Conservation (phyloP, 2,329 filamentous ascomycete species). For the Berkeleyomyces basicola region DNA sequence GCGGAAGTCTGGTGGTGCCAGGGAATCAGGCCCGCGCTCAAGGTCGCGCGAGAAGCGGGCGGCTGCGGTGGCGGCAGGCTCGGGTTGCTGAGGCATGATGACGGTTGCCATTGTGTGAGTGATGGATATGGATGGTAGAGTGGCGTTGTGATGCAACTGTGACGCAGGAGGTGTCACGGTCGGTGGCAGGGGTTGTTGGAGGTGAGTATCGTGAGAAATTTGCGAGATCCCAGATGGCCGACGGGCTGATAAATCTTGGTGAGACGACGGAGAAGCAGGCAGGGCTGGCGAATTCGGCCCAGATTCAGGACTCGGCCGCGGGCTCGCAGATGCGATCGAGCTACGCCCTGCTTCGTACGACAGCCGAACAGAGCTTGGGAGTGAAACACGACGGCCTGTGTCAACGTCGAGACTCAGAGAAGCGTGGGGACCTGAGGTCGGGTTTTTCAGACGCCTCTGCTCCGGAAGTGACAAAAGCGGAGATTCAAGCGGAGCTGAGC, state of each 20-base stretch:
- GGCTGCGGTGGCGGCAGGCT: constrained; percentile 14
- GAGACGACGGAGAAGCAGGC: neutral
- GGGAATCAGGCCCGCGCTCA: constrained; percentile 34
- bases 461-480: constrained; percentile 36
- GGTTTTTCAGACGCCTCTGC: constrained; percentile 30
- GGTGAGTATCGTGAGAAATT: neutral
- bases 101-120: constrained; percentile 19
- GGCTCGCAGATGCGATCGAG: neutral
- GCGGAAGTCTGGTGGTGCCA: constrained; percentile 22
- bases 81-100: constrained; percentile 16
- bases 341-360: constrained; percentile 33
- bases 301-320: neutral
- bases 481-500: constrained; percentile 28
- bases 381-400: constrained; percentile 31
- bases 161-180: constrained; percentile 11
- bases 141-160: constrained; percentile 30
- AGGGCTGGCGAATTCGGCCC: neutral
- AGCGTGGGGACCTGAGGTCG: constrained; percentile 22
- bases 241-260: neutral
- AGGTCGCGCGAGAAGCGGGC: constrained; percentile 33
- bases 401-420: constrained; percentile 35
- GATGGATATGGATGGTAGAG: constrained; percentile 32
- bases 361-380: constrained; percentile 36
- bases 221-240: neutral
- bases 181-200: neutral